Evolutionary conservation across 306 rosid genomes (phyloP), one percentile per base, ranked within the genome.

Genomic region (Prunus dulcis): DNA sequence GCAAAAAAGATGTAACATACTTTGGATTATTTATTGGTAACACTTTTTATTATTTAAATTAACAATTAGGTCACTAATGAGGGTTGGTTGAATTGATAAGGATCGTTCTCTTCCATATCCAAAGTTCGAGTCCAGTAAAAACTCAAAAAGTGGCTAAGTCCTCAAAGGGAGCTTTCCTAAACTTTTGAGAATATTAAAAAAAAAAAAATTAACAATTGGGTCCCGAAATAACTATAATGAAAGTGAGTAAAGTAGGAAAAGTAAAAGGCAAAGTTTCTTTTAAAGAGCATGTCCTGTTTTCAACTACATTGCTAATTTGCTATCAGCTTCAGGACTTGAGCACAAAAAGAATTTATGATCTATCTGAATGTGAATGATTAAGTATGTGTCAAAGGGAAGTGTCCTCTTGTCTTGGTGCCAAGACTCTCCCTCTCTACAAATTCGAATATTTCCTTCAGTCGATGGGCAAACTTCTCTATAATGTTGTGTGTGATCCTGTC

Each of bases 401-500:
- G 46, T 71, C 71, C 50, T 43, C 71, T 63, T 43, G 72, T 20
- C 65, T 43, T 50, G 72, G 69, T 49, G 66, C 73, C 25, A 83
- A 45, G 74, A 76, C 87, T 84, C 85, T 93, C 97, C 76, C 74
- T 84, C 77, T 87, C 85, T 46, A 81, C 84, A 76, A 86, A 22
- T 67, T 88, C 90, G 64, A 91, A 89, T 73, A 83, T 80, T 43
- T 85, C 90, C 81, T 81, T 82, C 34, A 84, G 41, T 56, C 86
- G 75, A 56, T 73, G 55, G 3, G 73, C 79, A 76, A 91, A 88
- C 81, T 87, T 91, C 27, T 81, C 74, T 8, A 82, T 79, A 61
- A 93, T 79, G 84, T 91, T 91, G 64, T 57, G 71, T 72, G 84
- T 67, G 74, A 91, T 86, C 88, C 89, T 88, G 57, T 84, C 80